Conservation (phyloP, 2,329 filamentous ascomycete species). For the Rhynchosporium agropyri region DNA sequence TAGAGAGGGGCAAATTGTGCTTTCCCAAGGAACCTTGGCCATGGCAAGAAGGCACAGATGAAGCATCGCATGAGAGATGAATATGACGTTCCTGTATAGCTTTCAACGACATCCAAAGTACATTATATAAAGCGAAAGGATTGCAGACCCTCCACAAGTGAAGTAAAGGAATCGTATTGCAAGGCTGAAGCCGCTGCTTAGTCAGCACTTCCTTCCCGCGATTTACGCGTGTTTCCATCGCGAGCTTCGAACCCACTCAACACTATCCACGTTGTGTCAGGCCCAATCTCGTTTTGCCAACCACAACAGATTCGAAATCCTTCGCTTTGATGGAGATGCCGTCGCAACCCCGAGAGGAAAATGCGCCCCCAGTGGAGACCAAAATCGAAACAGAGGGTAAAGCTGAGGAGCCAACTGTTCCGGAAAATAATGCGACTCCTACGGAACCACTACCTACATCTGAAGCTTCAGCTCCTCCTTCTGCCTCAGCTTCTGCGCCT, state of each 20-base stretch:
- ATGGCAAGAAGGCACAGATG: no score
- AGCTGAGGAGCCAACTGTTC: constrained; percentile 7
- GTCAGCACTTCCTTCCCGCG: neutral
- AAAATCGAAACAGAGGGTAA: constrained; percentile 28
- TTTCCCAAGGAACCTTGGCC: no score
- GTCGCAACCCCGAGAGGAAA: constrained; percentile 29
- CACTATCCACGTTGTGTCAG: neutral
- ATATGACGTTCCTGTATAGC: no score
- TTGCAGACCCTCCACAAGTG: no score
- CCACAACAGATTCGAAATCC: constrained; percentile 13
- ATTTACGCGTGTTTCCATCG: constrained; percentile 1
- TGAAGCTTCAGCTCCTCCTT: neutral
- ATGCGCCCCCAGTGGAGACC: constrained; percentile 24
- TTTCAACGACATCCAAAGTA: no score
- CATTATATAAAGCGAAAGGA: no score
- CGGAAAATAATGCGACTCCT: constrained; percentile 8
- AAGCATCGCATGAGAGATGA: no score
- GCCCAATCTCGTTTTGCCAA: constrained; percentile 15
- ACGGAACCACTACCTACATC: neutral
- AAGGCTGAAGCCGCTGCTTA: no score
- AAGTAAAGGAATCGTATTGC: no score
- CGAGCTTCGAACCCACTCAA: neutral
- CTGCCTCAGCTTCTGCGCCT: constrained; percentile 16
- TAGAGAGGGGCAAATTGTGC: neutral
- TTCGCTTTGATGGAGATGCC: constrained; percentile 27